A percentile compares a stretch with the other conserved stretches of the same genome.
These are phyloP conservation scores for Emericellopsis cladophorae DNA, from an alignment of 2,329 filamentous ascomycete genomes.

Conservation along the genomic window DNA sequence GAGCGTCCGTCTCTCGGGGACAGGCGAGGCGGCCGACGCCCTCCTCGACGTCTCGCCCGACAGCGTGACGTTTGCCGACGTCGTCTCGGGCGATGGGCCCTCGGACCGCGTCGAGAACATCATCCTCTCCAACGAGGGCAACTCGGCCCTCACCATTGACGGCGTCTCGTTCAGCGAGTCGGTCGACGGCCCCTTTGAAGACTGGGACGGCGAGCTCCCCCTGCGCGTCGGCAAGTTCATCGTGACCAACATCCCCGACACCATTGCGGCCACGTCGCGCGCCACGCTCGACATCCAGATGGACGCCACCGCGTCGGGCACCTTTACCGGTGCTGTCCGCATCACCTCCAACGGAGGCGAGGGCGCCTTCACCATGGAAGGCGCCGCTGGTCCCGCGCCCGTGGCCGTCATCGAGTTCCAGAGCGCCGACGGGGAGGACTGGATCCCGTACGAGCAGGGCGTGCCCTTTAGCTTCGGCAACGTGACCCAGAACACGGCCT, in stretches of 20 bases:
- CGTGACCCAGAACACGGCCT: conserved; percentile 36
- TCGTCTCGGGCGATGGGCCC: conserved; percentile 28
- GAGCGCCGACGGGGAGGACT: conserved; percentile 32
- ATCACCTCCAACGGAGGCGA: conserved; percentile 35
- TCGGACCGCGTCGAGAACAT: conserved; percentile 27
- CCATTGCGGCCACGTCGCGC: conserved; percentile 24
- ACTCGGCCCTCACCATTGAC: conserved; percentile 27
- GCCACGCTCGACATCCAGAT: conserved; percentile 32
- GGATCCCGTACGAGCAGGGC: conserved; percentile 30
- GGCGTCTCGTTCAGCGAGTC: conserved; percentile 30
- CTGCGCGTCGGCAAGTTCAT: conserved; percentile 33
- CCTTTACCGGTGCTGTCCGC: conserved; percentile 33
- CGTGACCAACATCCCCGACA: conserved; percentile 30
- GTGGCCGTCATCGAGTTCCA: conserved; percentile 42
- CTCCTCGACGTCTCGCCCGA: conserved; percentile 34
- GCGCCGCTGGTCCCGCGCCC: conserved; percentile 33
- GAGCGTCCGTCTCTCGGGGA: conserved; percentile 33
- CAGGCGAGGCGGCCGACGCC: conserved; percentile 29
- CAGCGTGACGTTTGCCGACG: conserved; percentile 32
- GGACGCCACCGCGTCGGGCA: conserved; percentile 29
- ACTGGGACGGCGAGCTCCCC: conserved; percentile 19
- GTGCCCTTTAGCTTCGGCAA: conserved; percentile 40
- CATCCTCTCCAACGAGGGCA: conserved; percentile 36
- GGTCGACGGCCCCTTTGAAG: conserved; percentile 29
- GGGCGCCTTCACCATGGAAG: conserved; percentile 32